Evolutionary conservation across 2,329 filamentous ascomycete species (phyloP).

Genomic region (Ophiostoma sp.): DNA sequence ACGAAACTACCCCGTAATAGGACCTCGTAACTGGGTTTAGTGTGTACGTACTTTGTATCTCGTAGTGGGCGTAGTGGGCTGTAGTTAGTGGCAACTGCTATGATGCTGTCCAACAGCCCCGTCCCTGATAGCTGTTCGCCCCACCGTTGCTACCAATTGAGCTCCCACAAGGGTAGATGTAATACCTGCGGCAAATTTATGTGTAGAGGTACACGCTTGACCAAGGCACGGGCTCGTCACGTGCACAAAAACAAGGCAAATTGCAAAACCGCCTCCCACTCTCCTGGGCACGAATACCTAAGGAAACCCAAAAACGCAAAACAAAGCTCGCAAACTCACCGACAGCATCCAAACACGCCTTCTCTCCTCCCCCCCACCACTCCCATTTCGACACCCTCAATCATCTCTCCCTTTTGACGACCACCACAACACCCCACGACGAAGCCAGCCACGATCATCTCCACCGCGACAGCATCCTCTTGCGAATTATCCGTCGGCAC

Average conservation of each 20-base stretch:
- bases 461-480: constrained; percentile 1
- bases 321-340: constrained; percentile 19
- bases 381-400: background rate
- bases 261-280: constrained; percentile 4
- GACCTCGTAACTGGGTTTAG: background rate
- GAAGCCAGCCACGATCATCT: constrained; percentile 2
- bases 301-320: constrained; percentile 7
- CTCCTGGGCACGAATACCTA: background rate
- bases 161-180: background rate
- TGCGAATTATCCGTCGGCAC: background rate
- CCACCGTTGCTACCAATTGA: background rate
- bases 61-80: background rate
- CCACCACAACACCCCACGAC: constrained; percentile 15
- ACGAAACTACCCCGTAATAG: background rate
- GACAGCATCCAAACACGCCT: constrained; percentile 17
- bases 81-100: constrained; percentile 6
- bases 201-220: background rate
- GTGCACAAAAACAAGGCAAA: background rate
- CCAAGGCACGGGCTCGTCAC: background rate
- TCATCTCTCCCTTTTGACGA: constrained; percentile 10
- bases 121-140: constrained; percentile 2
- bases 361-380: background rate
- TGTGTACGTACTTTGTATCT: background rate
- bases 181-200: background rate
- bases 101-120: background rate